A percentile compares a stretch with the other conserved stretches of the same genome.
phyloP scores from a whole-genome alignment of 1,284 basidiomycete species.

The Trametes sp. region DNA sequence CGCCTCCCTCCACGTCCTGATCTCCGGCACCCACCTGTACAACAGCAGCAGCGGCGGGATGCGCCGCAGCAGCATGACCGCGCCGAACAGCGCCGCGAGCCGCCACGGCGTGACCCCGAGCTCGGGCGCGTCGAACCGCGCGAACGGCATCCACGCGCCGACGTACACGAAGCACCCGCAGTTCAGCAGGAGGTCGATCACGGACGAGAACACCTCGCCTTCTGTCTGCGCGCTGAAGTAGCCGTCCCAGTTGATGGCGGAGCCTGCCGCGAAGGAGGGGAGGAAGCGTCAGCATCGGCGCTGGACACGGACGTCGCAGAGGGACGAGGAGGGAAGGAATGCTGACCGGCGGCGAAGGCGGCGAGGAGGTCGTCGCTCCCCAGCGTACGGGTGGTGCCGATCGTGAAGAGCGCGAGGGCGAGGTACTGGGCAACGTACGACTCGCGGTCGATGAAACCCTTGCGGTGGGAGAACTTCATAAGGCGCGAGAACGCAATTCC shows the following conservation, averaged over 20 bases:
- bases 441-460: slow-evolving; percentile 87
- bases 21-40: slow-evolving; percentile 87
- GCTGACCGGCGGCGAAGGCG: slow-evolving; percentile 93
- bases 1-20: slow-evolving; percentile 80
- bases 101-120: slow-evolving; percentile 79
- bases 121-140: slow-evolving; percentile 64
- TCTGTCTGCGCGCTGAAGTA: slow-evolving; percentile 89
- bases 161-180: slow-evolving; percentile 91
- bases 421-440: slow-evolving; percentile 94
- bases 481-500: slow-evolving; percentile 79
- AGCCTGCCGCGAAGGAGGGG: too few relatives aligned
- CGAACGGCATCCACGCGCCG: slow-evolving; percentile 89
- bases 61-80: slow-evolving; percentile 75
- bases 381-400: slow-evolving; percentile 79
- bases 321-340: too few relatives aligned
- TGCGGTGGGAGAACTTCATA: slow-evolving; percentile 83
- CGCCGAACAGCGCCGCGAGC: slow-evolving; percentile 72
- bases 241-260: slow-evolving; percentile 94
- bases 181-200: slow-evolving; percentile 88
- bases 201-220: slow-evolving; percentile 86
- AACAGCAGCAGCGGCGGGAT: slow-evolving; percentile 79
- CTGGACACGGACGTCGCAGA: too few relatives aligned
- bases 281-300: too few relatives aligned
- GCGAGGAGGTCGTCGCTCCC: slow-evolving; percentile 90
- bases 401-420: slow-evolving; percentile 81